These are phyloP conservation scores for Grammothele lineata DNA, from an alignment of 768 basidiomycete genomes.

Conservation along the genomic window DNA sequence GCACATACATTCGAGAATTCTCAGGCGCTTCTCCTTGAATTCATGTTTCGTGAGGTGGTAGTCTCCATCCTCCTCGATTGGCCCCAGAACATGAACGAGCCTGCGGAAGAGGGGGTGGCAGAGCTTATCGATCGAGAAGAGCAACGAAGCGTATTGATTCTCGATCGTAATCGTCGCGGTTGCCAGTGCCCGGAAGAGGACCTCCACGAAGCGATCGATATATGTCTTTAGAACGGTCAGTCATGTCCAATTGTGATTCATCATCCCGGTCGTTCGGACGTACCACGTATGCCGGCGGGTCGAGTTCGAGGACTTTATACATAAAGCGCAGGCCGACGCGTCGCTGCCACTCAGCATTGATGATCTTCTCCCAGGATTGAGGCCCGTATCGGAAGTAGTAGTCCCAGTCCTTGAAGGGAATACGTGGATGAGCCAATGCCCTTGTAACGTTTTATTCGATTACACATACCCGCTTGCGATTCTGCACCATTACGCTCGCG, in stretches of 20 bases:
- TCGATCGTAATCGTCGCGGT: slow-evolving; percentile 47
- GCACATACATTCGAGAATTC: slow-evolving; percentile 36
- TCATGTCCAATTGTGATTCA: background rate
- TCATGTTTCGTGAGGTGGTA: slow-evolving; percentile 21
- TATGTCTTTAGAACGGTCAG: slow-evolving; percentile 31
- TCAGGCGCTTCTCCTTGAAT: slow-evolving; percentile 31
- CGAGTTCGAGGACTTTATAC: slow-evolving; percentile 48
- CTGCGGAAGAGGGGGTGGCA: slow-evolving; percentile 47
- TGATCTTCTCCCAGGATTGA: slow-evolving; percentile 53
- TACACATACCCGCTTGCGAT: slow-evolving; percentile 39
- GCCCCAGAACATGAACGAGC: slow-evolving; percentile 9
- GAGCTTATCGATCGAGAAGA: slow-evolving; percentile 57
- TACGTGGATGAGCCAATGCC: too few species aligned
- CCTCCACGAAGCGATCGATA: slow-evolving; percentile 47
- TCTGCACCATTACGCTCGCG: slow-evolving; percentile 55
- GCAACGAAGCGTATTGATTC: slow-evolving; percentile 49
- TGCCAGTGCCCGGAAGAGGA: slow-evolving; percentile 50
- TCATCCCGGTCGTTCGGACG: too few species aligned
- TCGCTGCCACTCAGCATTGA: slow-evolving; percentile 45
- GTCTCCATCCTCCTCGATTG: slow-evolving; percentile 18
- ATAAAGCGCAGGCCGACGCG: slow-evolving; percentile 64
- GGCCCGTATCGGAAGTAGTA: slow-evolving; percentile 48
- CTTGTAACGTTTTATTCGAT: too few species aligned
- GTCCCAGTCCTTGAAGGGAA: slow-evolving; percentile 58
- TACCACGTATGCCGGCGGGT: slow-evolving; percentile 59